phyloP scores from a whole-genome alignment of 1,284 basidiomycete species.

The Microbotryum silenes-acaulis region DNA sequence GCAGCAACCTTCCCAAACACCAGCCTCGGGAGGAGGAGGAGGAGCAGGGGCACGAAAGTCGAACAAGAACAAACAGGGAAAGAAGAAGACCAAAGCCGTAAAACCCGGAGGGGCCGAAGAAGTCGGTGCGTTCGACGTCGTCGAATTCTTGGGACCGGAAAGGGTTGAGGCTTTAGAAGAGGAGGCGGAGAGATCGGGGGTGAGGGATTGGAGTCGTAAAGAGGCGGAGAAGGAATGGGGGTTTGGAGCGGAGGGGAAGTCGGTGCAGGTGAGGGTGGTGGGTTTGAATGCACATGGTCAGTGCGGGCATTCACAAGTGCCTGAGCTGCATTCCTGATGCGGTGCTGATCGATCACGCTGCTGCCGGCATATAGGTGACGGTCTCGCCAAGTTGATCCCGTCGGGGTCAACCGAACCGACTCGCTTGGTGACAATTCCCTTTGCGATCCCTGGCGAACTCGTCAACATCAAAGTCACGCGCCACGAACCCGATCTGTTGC shows the following conservation, averaged over 20 bases:
- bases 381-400: constrained; percentile 53
- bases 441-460: constrained; percentile 70
- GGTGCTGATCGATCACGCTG: constrained; percentile 3
- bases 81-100: constrained; percentile 28
- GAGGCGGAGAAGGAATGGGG: constrained; percentile 42
- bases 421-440: constrained; percentile 75
- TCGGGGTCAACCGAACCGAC: constrained; percentile 43
- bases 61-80: constrained; percentile 1
- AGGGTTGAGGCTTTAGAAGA: constrained; percentile 52
- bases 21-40: neutral
- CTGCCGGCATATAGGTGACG: constrained; percentile 51
- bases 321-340: neutral
- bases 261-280: constrained; percentile 57
- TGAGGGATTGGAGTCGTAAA: constrained; percentile 46
- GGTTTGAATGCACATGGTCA: constrained; percentile 58
- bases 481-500: constrained; percentile 47
- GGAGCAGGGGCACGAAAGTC: neutral
- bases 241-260: constrained; percentile 24
- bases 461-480: constrained; percentile 64
- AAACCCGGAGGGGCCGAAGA: constrained; percentile 50
- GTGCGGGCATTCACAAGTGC: constrained; percentile 26
- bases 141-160: constrained; percentile 57
- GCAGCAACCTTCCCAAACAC: neutral
- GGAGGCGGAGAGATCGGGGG: constrained; percentile 44
- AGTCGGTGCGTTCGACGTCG: constrained; percentile 64